Conservation (phyloP, 768 basidiomycete genomes). For the Neoboletus brunneissimus region DNA sequence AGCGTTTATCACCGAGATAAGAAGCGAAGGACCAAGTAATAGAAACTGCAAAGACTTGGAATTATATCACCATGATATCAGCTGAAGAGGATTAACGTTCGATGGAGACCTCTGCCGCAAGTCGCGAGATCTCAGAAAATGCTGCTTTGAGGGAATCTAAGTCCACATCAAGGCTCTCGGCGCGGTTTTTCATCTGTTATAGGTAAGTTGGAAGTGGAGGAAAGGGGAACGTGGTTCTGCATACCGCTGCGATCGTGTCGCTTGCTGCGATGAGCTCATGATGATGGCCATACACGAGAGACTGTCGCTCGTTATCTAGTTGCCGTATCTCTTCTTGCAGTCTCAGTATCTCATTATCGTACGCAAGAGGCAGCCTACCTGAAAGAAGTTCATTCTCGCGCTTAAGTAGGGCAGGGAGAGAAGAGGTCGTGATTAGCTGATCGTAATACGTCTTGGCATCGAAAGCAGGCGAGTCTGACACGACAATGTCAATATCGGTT, state of each 20-base stretch:
- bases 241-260: constrained; percentile 83
- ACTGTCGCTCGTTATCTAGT: constrained; percentile 84
- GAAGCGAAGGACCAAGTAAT: background rate
- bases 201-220: background rate
- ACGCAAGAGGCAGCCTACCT: constrained; percentile 39
- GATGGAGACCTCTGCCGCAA: constrained; percentile 63
- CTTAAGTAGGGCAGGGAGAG: constrained; percentile 69
- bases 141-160: constrained; percentile 77
- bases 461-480: constrained; percentile 73
- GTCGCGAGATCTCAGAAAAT: constrained; percentile 83
- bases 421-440: constrained; percentile 78
- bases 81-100: constrained; percentile 33
- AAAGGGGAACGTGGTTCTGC: constrained; percentile 20
- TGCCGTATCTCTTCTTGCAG: constrained; percentile 70
- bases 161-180: constrained; percentile 81
- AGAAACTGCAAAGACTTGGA: background rate
- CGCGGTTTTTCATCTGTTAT: constrained; percentile 81
- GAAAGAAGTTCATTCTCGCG: constrained; percentile 78
- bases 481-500: constrained; percentile 1
- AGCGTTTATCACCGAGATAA: background rate
- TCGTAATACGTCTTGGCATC: constrained; percentile 85
- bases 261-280: constrained; percentile 93
- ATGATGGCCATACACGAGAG: constrained; percentile 92
- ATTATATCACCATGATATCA: background rate
- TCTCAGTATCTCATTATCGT: constrained; percentile 2